phyloP scores from a whole-genome alignment of 2,329 filamentous ascomycete species.

The Curvularia sp. region DNA sequence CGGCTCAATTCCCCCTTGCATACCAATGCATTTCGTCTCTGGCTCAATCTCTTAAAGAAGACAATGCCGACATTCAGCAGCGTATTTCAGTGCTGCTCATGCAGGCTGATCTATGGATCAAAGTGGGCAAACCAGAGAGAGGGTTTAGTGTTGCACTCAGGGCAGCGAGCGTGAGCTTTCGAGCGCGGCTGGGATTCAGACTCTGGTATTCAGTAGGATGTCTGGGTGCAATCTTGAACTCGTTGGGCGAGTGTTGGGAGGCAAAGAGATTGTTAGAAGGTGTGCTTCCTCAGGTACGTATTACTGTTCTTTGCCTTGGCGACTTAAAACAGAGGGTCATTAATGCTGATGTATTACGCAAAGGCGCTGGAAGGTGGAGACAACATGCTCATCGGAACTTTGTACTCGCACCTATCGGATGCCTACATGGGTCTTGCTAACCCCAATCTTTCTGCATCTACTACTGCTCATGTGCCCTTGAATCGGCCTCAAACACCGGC shows the following conservation, averaged over 20 bases:
- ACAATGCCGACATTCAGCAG: constrained; percentile 69
- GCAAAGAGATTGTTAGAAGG: constrained; percentile 70
- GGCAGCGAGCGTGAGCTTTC: constrained; percentile 76
- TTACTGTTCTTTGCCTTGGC: neutral
- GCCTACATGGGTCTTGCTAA: constrained; percentile 81
- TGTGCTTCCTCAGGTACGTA: constrained; percentile 72
- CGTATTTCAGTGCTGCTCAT: constrained; percentile 74
- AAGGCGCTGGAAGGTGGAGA: constrained; percentile 71
- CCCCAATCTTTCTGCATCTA: constrained; percentile 27
- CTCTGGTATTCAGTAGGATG: constrained; percentile 76
- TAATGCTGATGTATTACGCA: constrained; percentile 1
- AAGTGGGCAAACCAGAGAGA: constrained; percentile 72
- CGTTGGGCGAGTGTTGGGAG: constrained; percentile 73
- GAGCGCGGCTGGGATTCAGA: constrained; percentile 70
- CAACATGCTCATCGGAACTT: constrained; percentile 65
- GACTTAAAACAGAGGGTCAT: no score
- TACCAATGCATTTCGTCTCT: constrained; percentile 62
- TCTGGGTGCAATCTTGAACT: constrained; percentile 72
- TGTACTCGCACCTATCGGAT: constrained; percentile 77
- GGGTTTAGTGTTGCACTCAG: constrained; percentile 79
- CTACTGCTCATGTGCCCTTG: neutral
- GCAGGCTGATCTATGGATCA: constrained; percentile 75
- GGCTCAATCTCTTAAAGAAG: constrained; percentile 59
- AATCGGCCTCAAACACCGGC: neutral
- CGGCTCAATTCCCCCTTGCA: constrained; percentile 61